Base-by-base conservation (phyloP, 2,329 filamentous ascomycete species). In the Cadophora luteo-olivacea region DNA sequence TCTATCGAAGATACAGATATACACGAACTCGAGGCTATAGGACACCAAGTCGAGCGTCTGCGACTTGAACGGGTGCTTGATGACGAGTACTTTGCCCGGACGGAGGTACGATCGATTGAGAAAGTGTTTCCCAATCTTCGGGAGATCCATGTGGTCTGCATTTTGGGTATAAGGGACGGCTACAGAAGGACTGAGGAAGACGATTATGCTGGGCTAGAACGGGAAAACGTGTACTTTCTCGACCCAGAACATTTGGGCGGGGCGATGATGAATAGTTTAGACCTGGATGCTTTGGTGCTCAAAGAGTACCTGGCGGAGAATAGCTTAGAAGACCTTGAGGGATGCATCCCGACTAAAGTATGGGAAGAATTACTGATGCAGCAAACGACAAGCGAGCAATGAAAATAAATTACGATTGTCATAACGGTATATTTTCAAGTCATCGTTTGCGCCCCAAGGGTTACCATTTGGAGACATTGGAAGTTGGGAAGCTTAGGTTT, bases 361-460 rank as follows among this genome's bases (percentile, higher is more conserved):
- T 57, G 32, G 54, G 54, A 38, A 57, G 54, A 57, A 32, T 32
- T 57, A 16, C 36, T 57, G 54, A 36, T 57, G 54, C 54, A 57
- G 54, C 54, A 57, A 57, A 57, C 54, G 54, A 32, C 25, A 57
- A 36, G 54, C 16, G 54, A 33, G 54, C 54, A 57, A 57, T 29
- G 54, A 38, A 16, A 57, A 57, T 57, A 33, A 57, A 57, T 36
- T 32, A 57, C 19, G 54, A 57, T 36, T 57, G 29, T 61, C 32
- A 61, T 41, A 61, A 61, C n/a, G 29, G 36, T 45, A 61, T 61
- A 29, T 61, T 36, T 49, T 61, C 58, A 61, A 61, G 41, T 61
- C 58, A 61, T n/a, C n/a, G n/a, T n/a, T n/a, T n/a, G n/a, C n/a
- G n/a, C n/a, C n/a, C n/a, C n/a, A n/a, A n/a, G n/a, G n/a, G n/a